These are phyloP conservation scores for Pseudocercospora fuligena DNA, from an alignment of 2,329 filamentous ascomycete genomes.

Conservation along the genomic window DNA sequence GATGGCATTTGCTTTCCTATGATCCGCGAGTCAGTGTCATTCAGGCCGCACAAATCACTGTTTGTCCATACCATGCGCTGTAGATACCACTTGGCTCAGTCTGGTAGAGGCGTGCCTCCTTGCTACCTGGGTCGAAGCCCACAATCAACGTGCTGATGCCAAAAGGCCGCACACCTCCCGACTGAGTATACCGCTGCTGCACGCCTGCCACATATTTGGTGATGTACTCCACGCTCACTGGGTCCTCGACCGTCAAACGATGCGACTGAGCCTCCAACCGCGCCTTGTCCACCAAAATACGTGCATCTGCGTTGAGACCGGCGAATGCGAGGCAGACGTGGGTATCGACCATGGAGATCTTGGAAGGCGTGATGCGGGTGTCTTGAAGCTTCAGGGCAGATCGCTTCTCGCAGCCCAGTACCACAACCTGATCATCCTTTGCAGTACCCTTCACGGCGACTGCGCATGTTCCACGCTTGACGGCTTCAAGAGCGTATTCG, in stretches of 20 bases:
- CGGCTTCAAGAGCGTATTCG: constrained; percentile 97
- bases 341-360: constrained; percentile 94
- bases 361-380: constrained; percentile 97
- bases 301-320: constrained; percentile 94
- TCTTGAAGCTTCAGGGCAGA: constrained; percentile 99
- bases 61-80: constrained; percentile 80
- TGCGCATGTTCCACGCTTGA: constrained; percentile 99
- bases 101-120: constrained; percentile 89
- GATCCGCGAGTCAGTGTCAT: constrained; percentile 9
- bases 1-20: constrained; percentile 98
- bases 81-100: constrained; percentile 99
- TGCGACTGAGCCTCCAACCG: constrained; percentile 97
- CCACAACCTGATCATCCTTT: constrained; percentile 66
- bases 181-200: constrained; percentile 98
- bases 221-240: constrained; percentile 97
- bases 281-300: constrained; percentile 98
- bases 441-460: constrained; percentile 95
- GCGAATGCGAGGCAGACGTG: constrained; percentile 98
- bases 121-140: constrained; percentile 94
- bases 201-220: constrained; percentile 98
- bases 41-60: constrained; percentile 2
- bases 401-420: constrained; percentile 96
- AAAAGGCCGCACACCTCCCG: constrained; percentile 96
- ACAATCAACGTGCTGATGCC: constrained; percentile 98
- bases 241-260: constrained; percentile 94